Evolutionary conservation across 345 rosid genomes (phyloP).

Genomic region (Citropsis articulata): DNA sequence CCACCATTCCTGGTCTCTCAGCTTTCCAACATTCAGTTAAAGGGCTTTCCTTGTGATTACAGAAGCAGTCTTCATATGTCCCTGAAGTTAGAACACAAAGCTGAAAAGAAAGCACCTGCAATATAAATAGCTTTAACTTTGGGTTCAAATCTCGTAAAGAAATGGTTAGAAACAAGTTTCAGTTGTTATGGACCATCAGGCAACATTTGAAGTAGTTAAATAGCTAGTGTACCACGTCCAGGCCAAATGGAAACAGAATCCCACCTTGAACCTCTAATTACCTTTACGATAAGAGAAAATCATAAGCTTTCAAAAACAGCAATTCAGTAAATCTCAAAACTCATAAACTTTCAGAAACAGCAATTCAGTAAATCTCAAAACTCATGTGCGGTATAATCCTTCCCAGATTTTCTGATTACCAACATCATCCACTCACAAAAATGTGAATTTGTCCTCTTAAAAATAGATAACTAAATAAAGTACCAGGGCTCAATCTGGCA

Average conservation of each 20-base stretch:
- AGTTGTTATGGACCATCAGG: neutral
- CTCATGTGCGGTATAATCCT: neutral
- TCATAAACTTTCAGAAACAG: too few relatives aligned
- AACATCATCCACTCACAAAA: neutral
- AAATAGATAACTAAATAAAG: neutral
- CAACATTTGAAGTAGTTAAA: neutral
- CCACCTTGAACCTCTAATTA: neutral
- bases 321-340: neutral
- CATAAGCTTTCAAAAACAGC: neutral
- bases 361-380: too few relatives aligned
- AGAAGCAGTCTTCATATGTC: slow-evolving; percentile 77
- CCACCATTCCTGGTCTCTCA: neutral
- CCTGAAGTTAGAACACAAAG: slow-evolving; percentile 65
- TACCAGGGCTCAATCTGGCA: neutral
- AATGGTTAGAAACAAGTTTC: neutral
- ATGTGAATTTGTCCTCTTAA: neutral
- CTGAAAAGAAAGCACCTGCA: slow-evolving; percentile 81
- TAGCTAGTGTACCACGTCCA: neutral
- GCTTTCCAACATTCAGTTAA: slow-evolving; percentile 6
- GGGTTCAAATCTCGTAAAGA: neutral
- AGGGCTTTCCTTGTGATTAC: slow-evolving; percentile 25
- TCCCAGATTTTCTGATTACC: neutral
- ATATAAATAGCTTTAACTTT: neutral
- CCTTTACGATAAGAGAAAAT: neutral
- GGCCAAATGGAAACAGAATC: neutral